phyloP scores from a whole-genome alignment of 768 basidiomycete species.

The Tulasnella sp. region DNA sequence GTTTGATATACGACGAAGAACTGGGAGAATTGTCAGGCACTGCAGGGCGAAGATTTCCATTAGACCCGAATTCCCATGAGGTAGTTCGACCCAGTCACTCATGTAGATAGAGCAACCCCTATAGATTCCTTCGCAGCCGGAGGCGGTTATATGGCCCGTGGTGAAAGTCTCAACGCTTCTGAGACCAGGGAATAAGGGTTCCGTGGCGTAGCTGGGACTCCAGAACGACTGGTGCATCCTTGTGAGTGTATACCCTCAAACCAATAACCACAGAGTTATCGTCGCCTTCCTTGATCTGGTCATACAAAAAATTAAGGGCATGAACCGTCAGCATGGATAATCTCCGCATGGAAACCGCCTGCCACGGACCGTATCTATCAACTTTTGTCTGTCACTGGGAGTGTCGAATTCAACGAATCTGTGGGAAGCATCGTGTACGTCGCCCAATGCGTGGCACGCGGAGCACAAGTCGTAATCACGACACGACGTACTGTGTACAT shows the following conservation, averaged over 20 bases:
- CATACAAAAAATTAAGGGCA: neutral
- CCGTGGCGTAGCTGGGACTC: conserved; percentile 3
- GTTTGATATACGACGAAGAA: too few relatives aligned
- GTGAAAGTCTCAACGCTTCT: too few relatives aligned
- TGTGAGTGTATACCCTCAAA: conserved; percentile 12
- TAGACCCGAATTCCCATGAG: too few relatives aligned
- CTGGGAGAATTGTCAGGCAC: too few relatives aligned
- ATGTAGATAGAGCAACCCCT: too few relatives aligned
- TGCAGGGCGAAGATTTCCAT: too few relatives aligned
- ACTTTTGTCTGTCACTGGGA: conserved; percentile 2
- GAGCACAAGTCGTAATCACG: conserved; percentile 16
- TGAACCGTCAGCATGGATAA: neutral
- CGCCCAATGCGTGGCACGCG: conserved; percentile 6
- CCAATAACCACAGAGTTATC: conserved; percentile 7
- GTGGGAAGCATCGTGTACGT: conserved; percentile 2
- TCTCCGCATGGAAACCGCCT: neutral
- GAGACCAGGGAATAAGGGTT: conserved; percentile 7
- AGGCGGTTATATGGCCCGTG: too few relatives aligned
- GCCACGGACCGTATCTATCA: neutral
- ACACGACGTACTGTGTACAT: conserved; percentile 3
- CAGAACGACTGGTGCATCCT: neutral
- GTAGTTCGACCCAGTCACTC: too few relatives aligned
- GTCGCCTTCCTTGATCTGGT: conserved; percentile 3
- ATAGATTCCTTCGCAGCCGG: too few relatives aligned
- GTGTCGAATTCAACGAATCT: conserved; percentile 11